Evolutionary conservation across 1,284 basidiomycete genomes (phyloP), one percentile per base, ranked within the genome.

Genomic region (Apiotrichum gracile): DNA sequence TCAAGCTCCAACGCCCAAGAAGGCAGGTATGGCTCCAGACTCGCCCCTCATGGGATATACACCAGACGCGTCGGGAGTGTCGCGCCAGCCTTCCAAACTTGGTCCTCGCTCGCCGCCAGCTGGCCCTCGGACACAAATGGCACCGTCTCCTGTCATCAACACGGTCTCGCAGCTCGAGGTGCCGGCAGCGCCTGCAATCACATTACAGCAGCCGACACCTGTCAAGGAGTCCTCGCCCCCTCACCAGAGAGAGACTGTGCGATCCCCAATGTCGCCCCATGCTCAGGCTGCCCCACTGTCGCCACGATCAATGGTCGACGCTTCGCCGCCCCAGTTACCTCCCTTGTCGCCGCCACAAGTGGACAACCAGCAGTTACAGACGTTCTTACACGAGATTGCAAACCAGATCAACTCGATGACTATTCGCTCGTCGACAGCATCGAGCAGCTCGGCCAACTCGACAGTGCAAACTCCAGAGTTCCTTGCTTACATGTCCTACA

Each of bases 341-440:
- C 67, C 72, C 0, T 57, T 76, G 48, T 67, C 70, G 27, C 69
- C 69, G 9, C 78, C 79, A 0, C 67, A 74, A 40, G 77, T 78
- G 0, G 74, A 76, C 48, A 77, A 81, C 55, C 73, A 72, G 7
- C 77, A 78, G 34, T 75, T 81, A 61, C 80, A 81, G 61, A 72
- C 74, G 45, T 82, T 81, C 72, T 79, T 81, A 71, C 76, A 80
- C 63, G 80, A 82, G 60, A 78, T 82, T 17, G 80, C 80, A 41
- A 77, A 78, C 26, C 79, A 81, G 63, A 76, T 82, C 47, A 79
- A 79, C 63, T 78, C 76, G 17, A 79, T 82, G 72, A 76, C 72
- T 55, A 74, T 72, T 60, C 72, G 73, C 33, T 74, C 71, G 41
- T 78, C 71, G 33, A 73, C 69, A 39, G 74, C 68, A 42, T 77